Percentiles rank a stretch among this genome's conserved stretches.
Evolutionary conservation across 2,329 filamentous ascomycete species (phyloP).

Genomic region (Trichoderma pleuroti): DNA sequence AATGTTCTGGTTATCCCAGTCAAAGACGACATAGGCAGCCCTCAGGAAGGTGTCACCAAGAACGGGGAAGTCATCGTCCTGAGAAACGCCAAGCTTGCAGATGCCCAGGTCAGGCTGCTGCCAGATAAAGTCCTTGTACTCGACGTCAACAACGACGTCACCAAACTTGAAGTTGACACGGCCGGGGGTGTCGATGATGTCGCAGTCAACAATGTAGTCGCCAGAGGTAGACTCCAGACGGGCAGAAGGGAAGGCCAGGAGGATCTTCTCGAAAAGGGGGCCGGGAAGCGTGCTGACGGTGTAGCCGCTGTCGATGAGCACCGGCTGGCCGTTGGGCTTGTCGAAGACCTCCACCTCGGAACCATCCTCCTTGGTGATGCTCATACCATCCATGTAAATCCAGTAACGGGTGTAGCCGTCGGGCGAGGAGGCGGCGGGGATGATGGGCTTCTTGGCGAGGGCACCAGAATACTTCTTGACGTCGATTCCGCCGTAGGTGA

Average conservation of each 20-base stretch:
- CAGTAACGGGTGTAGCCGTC: conserved; percentile 40
- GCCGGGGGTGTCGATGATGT: conserved; percentile 33
- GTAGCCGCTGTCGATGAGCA: conserved; percentile 64
- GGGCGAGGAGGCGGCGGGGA: conserved; percentile 39
- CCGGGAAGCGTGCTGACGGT: conserved; percentile 65
- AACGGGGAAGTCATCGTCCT: conserved; percentile 38
- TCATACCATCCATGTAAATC: conserved; percentile 39
- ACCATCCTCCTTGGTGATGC: conserved; percentile 32
- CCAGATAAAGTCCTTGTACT: conserved; percentile 47
- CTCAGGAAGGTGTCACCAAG: conserved; percentile 46
- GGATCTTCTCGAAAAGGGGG: conserved; percentile 46
- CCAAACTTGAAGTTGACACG: conserved; percentile 49
- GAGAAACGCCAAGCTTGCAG: conserved; percentile 46
- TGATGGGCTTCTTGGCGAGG: conserved; percentile 54
- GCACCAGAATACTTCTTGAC: conserved; percentile 52
- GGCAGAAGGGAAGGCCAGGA: conserved; percentile 43
- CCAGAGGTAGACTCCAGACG: conserved; percentile 39
- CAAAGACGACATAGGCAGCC: conserved; percentile 43
- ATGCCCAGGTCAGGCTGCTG: conserved; percentile 29
- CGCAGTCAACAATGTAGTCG: conserved; percentile 49
- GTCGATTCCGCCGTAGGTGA: conserved; percentile 56
- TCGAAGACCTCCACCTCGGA: conserved; percentile 45
- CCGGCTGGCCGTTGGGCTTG: conserved; percentile 37
- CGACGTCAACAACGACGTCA: conserved; percentile 42
- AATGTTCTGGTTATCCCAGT: conserved; percentile 39